Evolutionary conservation across 805 yeast species (phyloP), one percentile per base, ranked within the genome.

Genomic region (Candida loeiensis): DNA sequence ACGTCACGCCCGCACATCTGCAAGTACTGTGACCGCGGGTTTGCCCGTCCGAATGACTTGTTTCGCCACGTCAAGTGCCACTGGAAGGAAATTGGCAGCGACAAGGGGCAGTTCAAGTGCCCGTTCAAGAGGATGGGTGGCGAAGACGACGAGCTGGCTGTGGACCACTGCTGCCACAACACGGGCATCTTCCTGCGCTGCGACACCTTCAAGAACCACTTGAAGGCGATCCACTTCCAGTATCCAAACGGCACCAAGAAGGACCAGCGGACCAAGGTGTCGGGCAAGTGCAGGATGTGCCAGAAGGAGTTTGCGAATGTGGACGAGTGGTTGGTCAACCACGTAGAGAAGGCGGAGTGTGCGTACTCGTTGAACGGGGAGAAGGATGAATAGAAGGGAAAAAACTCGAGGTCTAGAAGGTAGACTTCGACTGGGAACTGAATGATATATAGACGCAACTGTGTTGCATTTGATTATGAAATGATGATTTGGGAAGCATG

Each of bases 191-290:
- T 89, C 53, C 80, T 89, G 9, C 73, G 97, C 37, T 85, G 96
- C 58, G 97, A 89, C 57, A 89, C 97, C 4, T 89, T 79, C 64
- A 89, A 89, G 56, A 89, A 89, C 62, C 97, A 89, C 62, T 69
- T 89, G 45, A 86, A 85, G 58, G 95, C 96, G 2, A 73, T 89
- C 45, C 97, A 89, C 56, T 89, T 89, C 59, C 83, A 78, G 48
- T 89, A 89, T 60, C 96, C 96, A 4, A 74, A 75, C 28, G 95
- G 95, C 5, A 88, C 95, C 3, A 78, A 81, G 55, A 87, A 88
- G 61, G 80, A 77, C 45, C 84, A 86, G 51, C 74, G 97, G 46
- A 59, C 63, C 15, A 73, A 76, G 37, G 85, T 81, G 30, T 59
- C 71, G 15, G 97, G 97, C 6, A 69, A 68, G 41, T 90, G 97